Percentiles rank a stretch among this genome's conserved stretches.
Evolutionary conservation across 2,329 filamentous ascomycete genomes (phyloP).

Genomic region (Cladophialophora exuberans): DNA sequence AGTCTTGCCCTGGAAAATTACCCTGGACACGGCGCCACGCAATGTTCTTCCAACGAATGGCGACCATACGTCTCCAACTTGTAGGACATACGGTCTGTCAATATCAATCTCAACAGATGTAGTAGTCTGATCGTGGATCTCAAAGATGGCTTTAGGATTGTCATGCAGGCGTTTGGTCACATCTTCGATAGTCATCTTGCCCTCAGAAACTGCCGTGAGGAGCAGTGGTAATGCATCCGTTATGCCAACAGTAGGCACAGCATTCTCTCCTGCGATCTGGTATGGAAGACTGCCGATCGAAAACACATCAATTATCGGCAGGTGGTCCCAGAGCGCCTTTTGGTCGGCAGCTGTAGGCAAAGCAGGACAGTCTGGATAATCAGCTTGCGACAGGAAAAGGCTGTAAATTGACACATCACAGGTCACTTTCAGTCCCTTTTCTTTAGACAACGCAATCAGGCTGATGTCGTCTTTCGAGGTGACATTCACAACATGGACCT

Average conservation of each 20-base stretch:
- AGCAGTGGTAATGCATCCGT: conserved; percentile 74
- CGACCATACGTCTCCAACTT: conserved; percentile 63
- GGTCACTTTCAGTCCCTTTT: conserved; percentile 79
- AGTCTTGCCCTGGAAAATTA: conserved; percentile 74
- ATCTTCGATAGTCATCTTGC: conserved; percentile 73
- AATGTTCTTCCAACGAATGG: conserved; percentile 72
- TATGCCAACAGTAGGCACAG: conserved; percentile 68
- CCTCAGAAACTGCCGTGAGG: conserved; percentile 74
- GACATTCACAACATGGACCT: conserved; percentile 78
- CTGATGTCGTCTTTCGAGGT: conserved; percentile 80
- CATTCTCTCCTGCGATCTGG: conserved; percentile 66
- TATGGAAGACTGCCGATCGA: conserved; percentile 78
- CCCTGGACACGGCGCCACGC: conserved; percentile 71
- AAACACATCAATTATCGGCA: conserved; percentile 76
- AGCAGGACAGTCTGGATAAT: conserved; percentile 68
- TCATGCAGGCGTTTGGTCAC: conserved; percentile 72
- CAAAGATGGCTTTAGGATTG: conserved; percentile 79
- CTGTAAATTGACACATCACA: conserved; percentile 83
- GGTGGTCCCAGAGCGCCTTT: conserved; percentile 72
- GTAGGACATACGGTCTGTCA: conserved; percentile 68
- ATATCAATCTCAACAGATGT: conserved; percentile 75
- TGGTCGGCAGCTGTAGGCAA: conserved; percentile 72
- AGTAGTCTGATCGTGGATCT: conserved; percentile 77
- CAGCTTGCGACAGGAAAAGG: conserved; percentile 72
- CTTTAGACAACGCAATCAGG: conserved; percentile 75